Conservation (phyloP, 1,139 yeast species). For the Pichia sorboxylosa region DNA sequence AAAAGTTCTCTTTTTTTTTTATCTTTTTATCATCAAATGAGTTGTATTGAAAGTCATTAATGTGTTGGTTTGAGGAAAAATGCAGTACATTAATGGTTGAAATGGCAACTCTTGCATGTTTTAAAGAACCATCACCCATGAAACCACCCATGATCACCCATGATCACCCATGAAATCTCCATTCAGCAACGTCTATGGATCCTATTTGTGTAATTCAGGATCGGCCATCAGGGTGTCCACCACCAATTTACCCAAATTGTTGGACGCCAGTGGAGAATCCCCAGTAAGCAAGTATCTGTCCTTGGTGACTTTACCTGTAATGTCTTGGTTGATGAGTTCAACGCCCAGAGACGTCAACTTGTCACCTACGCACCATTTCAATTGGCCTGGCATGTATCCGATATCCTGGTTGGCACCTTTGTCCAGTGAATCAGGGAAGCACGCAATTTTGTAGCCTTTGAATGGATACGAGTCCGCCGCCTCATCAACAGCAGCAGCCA, state of each 20-base stretch:
- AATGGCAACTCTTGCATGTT: no score
- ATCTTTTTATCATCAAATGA: no score
- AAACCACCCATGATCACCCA: no score
- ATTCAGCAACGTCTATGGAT: no score
- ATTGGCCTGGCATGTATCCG: constrained; percentile 10
- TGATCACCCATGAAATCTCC: no score
- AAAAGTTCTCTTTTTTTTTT: no score
- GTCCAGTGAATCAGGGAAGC: constrained; percentile 10
- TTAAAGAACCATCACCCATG: no score
- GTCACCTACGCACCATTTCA: constrained; percentile 9
- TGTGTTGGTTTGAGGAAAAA: no score
- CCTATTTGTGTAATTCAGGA: background rate
- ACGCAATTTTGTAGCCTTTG: constrained; percentile 5
- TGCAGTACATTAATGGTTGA: no score
- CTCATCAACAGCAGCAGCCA: constrained; percentile 5
- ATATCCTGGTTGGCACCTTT: constrained; percentile 8
- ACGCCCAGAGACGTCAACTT: constrained; percentile 5
- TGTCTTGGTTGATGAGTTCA: constrained; percentile 5
- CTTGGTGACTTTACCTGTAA: constrained; percentile 7
- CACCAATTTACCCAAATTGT: constrained; percentile 8
- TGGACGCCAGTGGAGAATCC: constrained; percentile 9
- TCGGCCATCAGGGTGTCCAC: constrained; percentile 8
- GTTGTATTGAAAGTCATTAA: no score
- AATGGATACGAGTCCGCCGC: constrained; percentile 7
- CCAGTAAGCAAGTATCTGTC: constrained; percentile 8